Base-by-base conservation (phyloP, 139 green algal genomes). In the Chlamydomonas schloesseri region DNA sequence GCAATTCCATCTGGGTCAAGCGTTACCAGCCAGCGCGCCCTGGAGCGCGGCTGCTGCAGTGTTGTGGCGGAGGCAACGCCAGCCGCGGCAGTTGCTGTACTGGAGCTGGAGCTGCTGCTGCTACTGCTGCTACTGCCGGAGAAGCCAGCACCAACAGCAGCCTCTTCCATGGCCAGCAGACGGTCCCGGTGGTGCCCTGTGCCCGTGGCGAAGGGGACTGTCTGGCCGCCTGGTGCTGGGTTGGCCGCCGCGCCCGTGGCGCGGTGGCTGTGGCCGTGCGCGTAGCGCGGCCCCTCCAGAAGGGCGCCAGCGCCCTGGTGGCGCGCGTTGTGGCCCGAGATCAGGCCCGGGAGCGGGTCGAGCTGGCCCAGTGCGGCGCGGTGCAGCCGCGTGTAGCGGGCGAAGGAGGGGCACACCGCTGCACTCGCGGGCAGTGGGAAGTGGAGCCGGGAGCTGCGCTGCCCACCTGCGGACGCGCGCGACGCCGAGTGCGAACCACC, bases 351-450 rank as follows among this genome's bases (percentile, higher is more conserved):
- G 2, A 67, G 60, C 18, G 3, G 31, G 50, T 42, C 28, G 10
- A 8, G 50, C 20, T 50, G 50, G 53, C 46, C 53, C 31, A 81
- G 73, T 3, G 73, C 73, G 8, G 73, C 50, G 31, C 50, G 50
- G n/a, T 81, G 73, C 8, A 81, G 73, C n/a, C 31, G 73, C 18
- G 31, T 31, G 53, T 81, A 81, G 31, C 73, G 73, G 0, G n/a
- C n/a, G 18, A 81, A 81, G n/a, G 73, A 81, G 5, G 73, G 73
- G 18, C 73, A 81, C 1, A 31, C 50, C 0, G 73, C 50, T 0
- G 53, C 73, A 0, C 23, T 33, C 1, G 31, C 17, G 17, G 73
- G 73, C 5, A n/a, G 18, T 0, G 73, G 73, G 31, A 81, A 81
- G 26, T 79, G 29, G 20, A 65, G 47, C 17, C 20, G 33, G 33